Conservation (phyloP, 805 yeast genomes). For the Kluyveromyces siamensis region DNA sequence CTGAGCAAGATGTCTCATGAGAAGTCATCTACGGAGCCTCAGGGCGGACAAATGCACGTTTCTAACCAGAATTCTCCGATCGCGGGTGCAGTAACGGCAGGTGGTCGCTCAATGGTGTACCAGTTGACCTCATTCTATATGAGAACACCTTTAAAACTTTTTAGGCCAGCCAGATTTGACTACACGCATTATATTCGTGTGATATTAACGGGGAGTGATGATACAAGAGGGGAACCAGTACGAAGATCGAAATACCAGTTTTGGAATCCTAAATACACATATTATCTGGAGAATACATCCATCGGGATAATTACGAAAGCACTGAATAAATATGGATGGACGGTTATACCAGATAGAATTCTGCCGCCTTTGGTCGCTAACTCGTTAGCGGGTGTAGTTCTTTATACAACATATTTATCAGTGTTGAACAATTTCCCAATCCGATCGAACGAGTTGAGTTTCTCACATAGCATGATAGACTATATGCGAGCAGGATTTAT, state of each 20-base stretch:
- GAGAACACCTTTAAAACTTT: conserved; percentile 75
- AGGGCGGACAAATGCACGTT: not conserved
- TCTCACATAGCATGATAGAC: conserved; percentile 33
- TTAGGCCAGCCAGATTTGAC: conserved; percentile 86
- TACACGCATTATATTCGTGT: conserved; percentile 63
- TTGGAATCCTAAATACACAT: conserved; percentile 12
- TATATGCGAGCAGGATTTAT: conserved; percentile 70
- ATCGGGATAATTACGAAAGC: conserved; percentile 68
- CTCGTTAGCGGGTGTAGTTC: conserved; percentile 77
- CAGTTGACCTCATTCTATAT: conserved; percentile 72
- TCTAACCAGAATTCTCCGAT: conserved; percentile 36
- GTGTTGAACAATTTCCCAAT: conserved; percentile 25
- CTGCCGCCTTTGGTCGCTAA: conserved; percentile 85
- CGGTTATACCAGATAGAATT: conserved; percentile 67
- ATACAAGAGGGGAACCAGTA: not conserved
- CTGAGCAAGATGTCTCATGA: not conserved
- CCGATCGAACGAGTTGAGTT: conserved; percentile 16
- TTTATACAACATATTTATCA: conserved; percentile 74
- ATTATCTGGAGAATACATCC: conserved; percentile 62
- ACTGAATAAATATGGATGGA: conserved; percentile 72
- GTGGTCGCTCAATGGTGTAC: conserved; percentile 72
- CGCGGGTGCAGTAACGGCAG: conserved; percentile 77
- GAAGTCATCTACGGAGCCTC: not conserved
- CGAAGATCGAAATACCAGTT: conserved; percentile 1
- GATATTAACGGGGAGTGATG: conserved; percentile 27